Conservation (phyloP, 1,284 basidiomycete genomes). For the Golubevia sp. region DNA sequence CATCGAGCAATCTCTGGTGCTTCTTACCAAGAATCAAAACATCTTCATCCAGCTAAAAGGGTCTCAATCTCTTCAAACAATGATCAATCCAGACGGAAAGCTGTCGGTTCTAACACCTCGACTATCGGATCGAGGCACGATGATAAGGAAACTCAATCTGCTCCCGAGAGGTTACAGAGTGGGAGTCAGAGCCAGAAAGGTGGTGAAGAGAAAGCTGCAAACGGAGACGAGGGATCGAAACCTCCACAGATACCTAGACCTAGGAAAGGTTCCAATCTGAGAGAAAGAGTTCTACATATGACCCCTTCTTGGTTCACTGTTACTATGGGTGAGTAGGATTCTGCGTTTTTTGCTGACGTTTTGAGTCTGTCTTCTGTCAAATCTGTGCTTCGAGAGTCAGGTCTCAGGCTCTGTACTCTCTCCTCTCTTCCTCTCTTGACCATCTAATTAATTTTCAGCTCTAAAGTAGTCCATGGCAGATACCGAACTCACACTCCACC, state of each 20-base stretch:
- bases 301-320: constrained; percentile 46
- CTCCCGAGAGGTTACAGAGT: too few species aligned
- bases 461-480: too few species aligned
- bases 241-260: not conserved
- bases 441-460: too few species aligned
- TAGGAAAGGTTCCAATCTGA: constrained; percentile 16
- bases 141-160: not conserved
- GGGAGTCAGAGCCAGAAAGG: not conserved
- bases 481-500: too few species aligned
- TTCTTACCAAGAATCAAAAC: not conserved
- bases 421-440: too few species aligned
- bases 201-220: not conserved
- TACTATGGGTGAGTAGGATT: not conserved
- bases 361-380: too few species aligned
- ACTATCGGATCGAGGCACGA: too few species aligned
- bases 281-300: constrained; percentile 32
- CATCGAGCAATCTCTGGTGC: not conserved
- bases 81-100: too few species aligned
- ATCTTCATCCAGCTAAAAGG: too few species aligned
- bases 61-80: not conserved
- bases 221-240: not conserved
- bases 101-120: not conserved
- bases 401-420: too few species aligned
- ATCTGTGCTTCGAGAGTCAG: too few species aligned
- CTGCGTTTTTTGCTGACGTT: not conserved